Evolutionary conservation across 23 red algal species (phyloP), one percentile per base, ranked within the genome.

Genomic region (Gracilaria gracilis): DNA sequence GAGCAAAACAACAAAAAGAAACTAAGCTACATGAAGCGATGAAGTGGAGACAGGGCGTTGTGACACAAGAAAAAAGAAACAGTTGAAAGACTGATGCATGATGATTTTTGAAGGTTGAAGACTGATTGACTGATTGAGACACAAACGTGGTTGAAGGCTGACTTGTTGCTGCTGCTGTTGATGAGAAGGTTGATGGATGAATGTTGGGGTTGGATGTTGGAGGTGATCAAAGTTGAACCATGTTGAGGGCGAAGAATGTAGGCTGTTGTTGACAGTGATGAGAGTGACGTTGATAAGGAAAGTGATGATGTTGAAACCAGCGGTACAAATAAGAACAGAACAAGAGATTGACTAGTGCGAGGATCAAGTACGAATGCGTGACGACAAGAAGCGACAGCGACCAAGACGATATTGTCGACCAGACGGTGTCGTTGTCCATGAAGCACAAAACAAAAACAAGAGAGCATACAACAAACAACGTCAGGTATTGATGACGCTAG

Each of bases 401-500:
- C 54, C 7, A 58, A 4, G 54, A 58, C 54, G 54, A 58, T 58
- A 19, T n/a, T 23, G 54, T 58, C 19, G 54, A 58, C 15, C 6
- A 13, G 23, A 58, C 4, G 54, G 6, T 58, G 54, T 12, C 2
- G 54, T 58, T n/a, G 23, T 12, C n/a, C n/a, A n/a, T n/a, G n/a
- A 31, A 62, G 59, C 4, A 55, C 51, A 55, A 55, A 67, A 32
- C 27, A 33, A 67, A 36, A 67, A 5, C 23, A 62, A 62, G 2
- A 31, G 29, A 62, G 24, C 21, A 9, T 31, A 62, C 24, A 2
- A 24, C 59, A 62, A 4, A 25, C 23, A 31, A 17, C 55, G 33
- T 87, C 67, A 87, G n/a, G 55, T 87, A 39, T 87, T 87, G 67
- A 87, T 87, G 34, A 87, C 83, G 46, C 83, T 87, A 15, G 83